These are phyloP conservation scores for Trichoderma guizhouense DNA, from an alignment of 2,329 filamentous ascomycete species.

Conservation along the genomic window DNA sequence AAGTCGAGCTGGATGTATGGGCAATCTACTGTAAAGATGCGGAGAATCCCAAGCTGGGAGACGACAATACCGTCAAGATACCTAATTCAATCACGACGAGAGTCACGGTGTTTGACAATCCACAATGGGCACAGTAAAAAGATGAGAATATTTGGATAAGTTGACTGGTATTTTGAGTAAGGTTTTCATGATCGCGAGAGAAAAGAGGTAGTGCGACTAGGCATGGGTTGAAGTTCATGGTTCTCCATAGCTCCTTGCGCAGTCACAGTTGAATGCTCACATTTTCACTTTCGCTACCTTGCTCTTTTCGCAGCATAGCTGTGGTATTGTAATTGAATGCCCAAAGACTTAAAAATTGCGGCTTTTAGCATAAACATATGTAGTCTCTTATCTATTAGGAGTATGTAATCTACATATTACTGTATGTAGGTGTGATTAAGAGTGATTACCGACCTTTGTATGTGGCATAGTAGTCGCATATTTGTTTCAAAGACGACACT, in stretches of 20 bases:
- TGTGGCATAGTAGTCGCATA: too few relatives aligned
- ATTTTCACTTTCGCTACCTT: not conserved
- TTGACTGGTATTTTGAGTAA: not conserved
- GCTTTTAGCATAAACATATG: not conserved
- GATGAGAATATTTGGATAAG: not conserved
- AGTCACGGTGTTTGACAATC: not conserved
- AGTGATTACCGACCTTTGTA: too few relatives aligned
- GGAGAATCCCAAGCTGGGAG: not conserved
- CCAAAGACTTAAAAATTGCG: not conserved
- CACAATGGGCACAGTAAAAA: not conserved
- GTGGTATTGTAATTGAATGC: fast-evolving
- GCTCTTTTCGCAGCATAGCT: not conserved
- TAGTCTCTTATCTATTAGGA: fast-evolving
- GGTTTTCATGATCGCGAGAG: not conserved
- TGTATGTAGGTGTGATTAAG: not conserved
- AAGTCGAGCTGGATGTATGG: not conserved
- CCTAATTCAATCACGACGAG: not conserved
- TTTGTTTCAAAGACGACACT: too few relatives aligned
- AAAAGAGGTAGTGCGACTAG: not conserved
- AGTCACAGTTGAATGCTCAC: not conserved
- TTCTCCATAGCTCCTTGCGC: not conserved
- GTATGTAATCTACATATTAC: not conserved
- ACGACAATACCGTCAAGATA: not conserved
- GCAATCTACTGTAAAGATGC: not conserved
- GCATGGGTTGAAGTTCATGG: not conserved